Evolutionary conservation across 192 early-diverging fungal species (phyloP).

Genomic region (Rhizophlyctis rosea): DNA sequence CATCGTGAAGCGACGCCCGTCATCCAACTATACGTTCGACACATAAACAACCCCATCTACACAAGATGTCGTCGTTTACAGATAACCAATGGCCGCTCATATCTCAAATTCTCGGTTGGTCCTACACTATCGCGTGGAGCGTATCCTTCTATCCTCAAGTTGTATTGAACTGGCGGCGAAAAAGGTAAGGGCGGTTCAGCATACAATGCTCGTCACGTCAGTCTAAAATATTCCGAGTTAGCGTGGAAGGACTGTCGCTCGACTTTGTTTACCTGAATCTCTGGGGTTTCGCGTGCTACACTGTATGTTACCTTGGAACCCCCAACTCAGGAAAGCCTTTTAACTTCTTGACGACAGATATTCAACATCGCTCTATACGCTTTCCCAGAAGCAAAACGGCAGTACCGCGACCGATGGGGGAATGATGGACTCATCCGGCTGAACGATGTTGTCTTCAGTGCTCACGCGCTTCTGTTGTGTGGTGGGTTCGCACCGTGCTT

Average conservation of each 20-base stretch:
- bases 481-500: no score
- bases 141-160: slow-evolving; percentile 86
- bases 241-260: slow-evolving; percentile 81
- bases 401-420: slow-evolving; percentile 68
- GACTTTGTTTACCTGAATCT: slow-evolving; percentile 89
- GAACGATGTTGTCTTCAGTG: slow-evolving; percentile 85
- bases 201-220: neutral
- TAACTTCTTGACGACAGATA: neutral
- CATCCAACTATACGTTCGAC: no score
- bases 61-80: no score
- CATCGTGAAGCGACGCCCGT: no score
- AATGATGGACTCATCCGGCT: slow-evolving; percentile 67
- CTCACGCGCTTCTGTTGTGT: slow-evolving; percentile 71
- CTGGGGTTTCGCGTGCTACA: slow-evolving; percentile 82
- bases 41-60: no score
- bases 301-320: slow-evolving; percentile 49
- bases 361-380: slow-evolving; percentile 69
- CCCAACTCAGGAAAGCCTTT: no score
- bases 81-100: no score
- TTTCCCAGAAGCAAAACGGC: slow-evolving; percentile 57
- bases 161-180: slow-evolving; percentile 71
- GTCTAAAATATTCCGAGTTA: slow-evolving; percentile 13
- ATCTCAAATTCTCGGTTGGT: slow-evolving; percentile 46
- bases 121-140: slow-evolving; percentile 84
- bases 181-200: slow-evolving; percentile 42